These are phyloP conservation scores for Tricholoma matsutake DNA, from an alignment of 768 basidiomycete species.

Conservation along the genomic window DNA sequence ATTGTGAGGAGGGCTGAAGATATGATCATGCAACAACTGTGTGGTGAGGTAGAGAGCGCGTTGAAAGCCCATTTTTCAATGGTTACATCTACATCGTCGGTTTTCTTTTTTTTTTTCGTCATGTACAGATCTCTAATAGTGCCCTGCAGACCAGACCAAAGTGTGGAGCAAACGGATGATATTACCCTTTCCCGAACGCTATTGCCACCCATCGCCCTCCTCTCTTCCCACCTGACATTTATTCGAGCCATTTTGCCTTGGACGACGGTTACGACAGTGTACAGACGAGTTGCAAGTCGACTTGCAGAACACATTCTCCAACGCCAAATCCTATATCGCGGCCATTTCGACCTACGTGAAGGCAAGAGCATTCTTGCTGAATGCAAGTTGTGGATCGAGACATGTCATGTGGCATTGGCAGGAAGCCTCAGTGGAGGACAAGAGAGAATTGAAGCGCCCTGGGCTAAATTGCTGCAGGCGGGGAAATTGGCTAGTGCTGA, in stretches of 20 bases:
- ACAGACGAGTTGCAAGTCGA: constrained; percentile 68
- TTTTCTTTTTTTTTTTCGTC: constrained; percentile 6
- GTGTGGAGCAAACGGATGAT: constrained; percentile 26
- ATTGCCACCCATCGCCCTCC: constrained; percentile 69
- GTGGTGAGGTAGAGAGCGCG: constrained; percentile 73
- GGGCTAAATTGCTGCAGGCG: constrained; percentile 70
- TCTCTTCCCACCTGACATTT: constrained; percentile 76
- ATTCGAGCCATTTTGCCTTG: constrained; percentile 64
- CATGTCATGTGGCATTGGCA: constrained; percentile 59
- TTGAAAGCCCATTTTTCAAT: constrained; percentile 71
- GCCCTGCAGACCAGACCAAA: constrained; percentile 18
- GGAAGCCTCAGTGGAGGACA: constrained; percentile 43
- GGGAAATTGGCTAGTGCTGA: constrained; percentile 65
- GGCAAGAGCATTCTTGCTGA: constrained; percentile 66
- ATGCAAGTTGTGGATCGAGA: constrained; percentile 80
- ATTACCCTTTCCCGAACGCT: constrained; percentile 67
- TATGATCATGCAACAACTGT: constrained; percentile 82
- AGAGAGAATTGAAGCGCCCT: constrained; percentile 66
- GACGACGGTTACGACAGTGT: constrained; percentile 55
- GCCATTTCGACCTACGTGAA: constrained; percentile 58
- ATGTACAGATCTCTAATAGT: neutral
- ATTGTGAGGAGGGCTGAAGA: constrained; percentile 75
- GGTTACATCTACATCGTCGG: constrained; percentile 41
- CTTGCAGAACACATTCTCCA: constrained; percentile 79
- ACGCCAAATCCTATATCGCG: constrained; percentile 77